Percentiles rank a stretch among this genome's conserved stretches.
phyloP scores from a whole-genome alignment of 2,329 filamentous ascomycete species.

The Aspergillus niger region DNA sequence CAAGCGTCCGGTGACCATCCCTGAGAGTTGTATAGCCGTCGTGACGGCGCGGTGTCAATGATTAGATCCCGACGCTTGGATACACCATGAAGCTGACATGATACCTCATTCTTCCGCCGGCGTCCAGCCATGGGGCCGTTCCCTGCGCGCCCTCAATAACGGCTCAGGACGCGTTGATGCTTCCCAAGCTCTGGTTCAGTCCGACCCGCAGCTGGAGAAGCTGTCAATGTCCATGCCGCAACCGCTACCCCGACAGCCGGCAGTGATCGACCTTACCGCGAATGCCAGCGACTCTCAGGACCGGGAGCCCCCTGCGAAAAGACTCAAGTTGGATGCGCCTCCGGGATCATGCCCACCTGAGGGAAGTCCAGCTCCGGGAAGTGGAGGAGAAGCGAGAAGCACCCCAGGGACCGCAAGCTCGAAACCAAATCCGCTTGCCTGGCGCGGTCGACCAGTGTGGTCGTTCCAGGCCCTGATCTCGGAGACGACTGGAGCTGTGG shows the following conservation, averaged over 20 bases:
- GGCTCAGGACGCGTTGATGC: constrained; percentile 31
- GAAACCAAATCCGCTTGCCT: constrained; percentile 33
- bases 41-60: constrained; percentile 21
- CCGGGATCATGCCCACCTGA: constrained; percentile 24
- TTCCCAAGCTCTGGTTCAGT: constrained; percentile 24
- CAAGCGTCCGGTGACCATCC: not conserved
- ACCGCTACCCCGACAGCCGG: constrained; percentile 29
- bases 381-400: constrained; percentile 32
- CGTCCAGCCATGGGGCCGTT: constrained; percentile 42
- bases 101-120: constrained; percentile 45
- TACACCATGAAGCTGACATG: constrained; percentile 45
- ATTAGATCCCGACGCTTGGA: constrained; percentile 26
- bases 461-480: constrained; percentile 42
- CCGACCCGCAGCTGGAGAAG: constrained; percentile 29
- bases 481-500: constrained; percentile 33
- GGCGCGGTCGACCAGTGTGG: constrained; percentile 42
- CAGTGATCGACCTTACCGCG: constrained; percentile 42
- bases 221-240: constrained; percentile 29
- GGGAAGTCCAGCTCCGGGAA: constrained; percentile 24
- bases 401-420: constrained; percentile 29
- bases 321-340: constrained; percentile 38
- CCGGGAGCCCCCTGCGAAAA: constrained; percentile 39
- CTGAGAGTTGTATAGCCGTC: not conserved
- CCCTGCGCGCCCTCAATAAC: constrained; percentile 35
- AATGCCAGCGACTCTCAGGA: constrained; percentile 34